Conservation (phyloP, 192 early-diverging fungal species). For the Piromyces finnis region DNA sequence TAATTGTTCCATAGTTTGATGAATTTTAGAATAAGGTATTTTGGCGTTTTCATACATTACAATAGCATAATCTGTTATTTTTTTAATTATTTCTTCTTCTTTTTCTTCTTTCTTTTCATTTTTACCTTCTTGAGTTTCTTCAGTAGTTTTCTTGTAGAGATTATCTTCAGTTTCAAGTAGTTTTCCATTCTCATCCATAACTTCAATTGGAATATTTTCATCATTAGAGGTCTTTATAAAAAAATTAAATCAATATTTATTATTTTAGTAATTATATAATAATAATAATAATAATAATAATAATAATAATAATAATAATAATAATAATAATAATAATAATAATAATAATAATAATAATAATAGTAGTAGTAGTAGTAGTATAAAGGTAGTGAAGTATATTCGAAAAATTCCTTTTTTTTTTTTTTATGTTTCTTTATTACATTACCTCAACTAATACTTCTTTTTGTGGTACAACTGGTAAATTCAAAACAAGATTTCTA, state of each 20-base stretch:
- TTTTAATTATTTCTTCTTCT: not conserved
- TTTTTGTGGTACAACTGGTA: constrained; percentile 16
- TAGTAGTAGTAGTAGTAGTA: too few relatives aligned
- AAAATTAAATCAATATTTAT: too few relatives aligned
- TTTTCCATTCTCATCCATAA: not conserved
- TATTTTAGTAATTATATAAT: too few relatives aligned
- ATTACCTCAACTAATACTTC: not conserved
- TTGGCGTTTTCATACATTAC: not conserved
- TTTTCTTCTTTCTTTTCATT: not conserved
- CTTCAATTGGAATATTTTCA: not conserved
- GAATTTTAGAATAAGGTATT: not conserved
- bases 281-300: too few relatives aligned
- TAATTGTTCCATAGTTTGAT: not conserved
- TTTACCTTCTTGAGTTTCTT: not conserved
- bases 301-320: too few relatives aligned
- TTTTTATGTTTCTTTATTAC: too few relatives aligned
- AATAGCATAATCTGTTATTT: not conserved
- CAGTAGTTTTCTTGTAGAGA: not conserved
- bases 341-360: too few relatives aligned
- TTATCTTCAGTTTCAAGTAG: not conserved
- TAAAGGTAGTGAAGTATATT: too few relatives aligned
- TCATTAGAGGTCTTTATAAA: not conserved
- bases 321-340: too few relatives aligned
- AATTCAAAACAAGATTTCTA: constrained; percentile 10
- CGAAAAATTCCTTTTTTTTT: too few relatives aligned